Evolutionary conservation across 1,284 basidiomycete genomes (phyloP).

Genomic region (Spongiforma sp.): DNA sequence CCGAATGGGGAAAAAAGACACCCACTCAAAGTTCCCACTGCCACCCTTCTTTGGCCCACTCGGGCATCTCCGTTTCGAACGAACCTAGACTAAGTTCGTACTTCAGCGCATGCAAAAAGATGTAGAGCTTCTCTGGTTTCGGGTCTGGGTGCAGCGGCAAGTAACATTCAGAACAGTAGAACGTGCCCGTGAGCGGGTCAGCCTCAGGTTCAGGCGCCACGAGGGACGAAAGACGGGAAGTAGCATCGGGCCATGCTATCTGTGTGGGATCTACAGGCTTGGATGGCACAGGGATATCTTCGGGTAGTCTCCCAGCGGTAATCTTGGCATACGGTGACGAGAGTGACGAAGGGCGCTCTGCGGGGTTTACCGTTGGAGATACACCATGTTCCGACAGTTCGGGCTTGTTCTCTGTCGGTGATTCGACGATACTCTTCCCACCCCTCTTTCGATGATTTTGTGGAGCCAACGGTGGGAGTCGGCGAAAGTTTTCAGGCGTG

Average conservation of each 20-base stretch:
- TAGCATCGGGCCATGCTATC: constrained; percentile 28
- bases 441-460: constrained; percentile 62
- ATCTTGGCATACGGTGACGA: background rate
- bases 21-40: constrained; percentile 52
- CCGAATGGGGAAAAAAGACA: background rate
- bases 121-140: constrained; percentile 87
- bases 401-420: constrained; percentile 13
- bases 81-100: constrained; percentile 79
- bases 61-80: constrained; percentile 79
- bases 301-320: background rate
- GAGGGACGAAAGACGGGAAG: constrained; percentile 25
- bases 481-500: constrained; percentile 51
- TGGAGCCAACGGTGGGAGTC: constrained; percentile 56
- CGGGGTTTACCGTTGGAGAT: background rate
- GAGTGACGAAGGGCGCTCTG: background rate
- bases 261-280: constrained; percentile 8
- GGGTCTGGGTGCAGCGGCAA: constrained; percentile 92
- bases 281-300: background rate
- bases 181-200: constrained; percentile 36
- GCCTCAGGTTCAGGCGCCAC: constrained; percentile 31
- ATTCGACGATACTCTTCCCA: constrained; percentile 39
- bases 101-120: constrained; percentile 89
- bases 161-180: constrained; percentile 88
- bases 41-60: constrained; percentile 72
- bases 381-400: background rate